Evolutionary conservation across 352 stramenopile genomes (phyloP).

Genomic region (Pythium scleroteichum): DNA sequence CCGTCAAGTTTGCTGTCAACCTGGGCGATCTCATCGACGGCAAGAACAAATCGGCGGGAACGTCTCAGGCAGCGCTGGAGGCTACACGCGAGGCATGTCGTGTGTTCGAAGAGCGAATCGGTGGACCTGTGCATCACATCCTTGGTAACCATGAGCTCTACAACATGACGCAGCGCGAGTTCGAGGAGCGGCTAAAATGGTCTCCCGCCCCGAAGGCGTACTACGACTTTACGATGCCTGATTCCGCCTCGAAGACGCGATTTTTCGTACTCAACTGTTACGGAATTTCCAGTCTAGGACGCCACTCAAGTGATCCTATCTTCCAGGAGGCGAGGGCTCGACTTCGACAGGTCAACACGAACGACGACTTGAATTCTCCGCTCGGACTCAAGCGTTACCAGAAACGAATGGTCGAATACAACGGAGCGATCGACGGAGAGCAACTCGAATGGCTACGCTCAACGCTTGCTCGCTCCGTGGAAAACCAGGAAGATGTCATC

Average conservation of each 20-base stretch:
- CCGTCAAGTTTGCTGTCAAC: conserved; percentile 67
- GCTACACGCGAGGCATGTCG: conserved; percentile 38
- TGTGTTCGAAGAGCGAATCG: conserved; percentile 42
- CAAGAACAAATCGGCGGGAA: conserved; percentile 59
- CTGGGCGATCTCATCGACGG: conserved; percentile 82
- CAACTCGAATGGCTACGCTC: conserved; percentile 64
- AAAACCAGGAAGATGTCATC: conserved; percentile 50
- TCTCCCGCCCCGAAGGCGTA: conserved; percentile 35
- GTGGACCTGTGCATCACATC: conserved; percentile 66
- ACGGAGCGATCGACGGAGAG: conserved; percentile 57
- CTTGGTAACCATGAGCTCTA: conserved; percentile 88
- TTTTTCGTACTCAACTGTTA: conserved; percentile 79
- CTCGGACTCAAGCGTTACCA: conserved; percentile 41
- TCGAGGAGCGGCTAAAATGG: conserved; percentile 49
- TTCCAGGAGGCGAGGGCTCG: conserved; percentile 40
- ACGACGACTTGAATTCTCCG: conserved; percentile 77
- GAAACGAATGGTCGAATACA: conserved; percentile 76
- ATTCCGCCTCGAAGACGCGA: conserved; percentile 39
- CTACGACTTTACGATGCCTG: conserved; percentile 56
- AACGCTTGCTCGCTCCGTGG: conserved; percentile 34
- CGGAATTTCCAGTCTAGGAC: conserved; percentile 61
- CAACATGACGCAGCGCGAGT: conserved; percentile 57
- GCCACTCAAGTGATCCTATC: conserved; percentile 39
- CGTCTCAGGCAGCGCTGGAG: conserved; percentile 49
- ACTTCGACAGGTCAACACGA: conserved; percentile 56